Evolutionary conservation across 2,329 filamentous ascomycete species (phyloP).

Genomic region (Botrytis fragariae): DNA sequence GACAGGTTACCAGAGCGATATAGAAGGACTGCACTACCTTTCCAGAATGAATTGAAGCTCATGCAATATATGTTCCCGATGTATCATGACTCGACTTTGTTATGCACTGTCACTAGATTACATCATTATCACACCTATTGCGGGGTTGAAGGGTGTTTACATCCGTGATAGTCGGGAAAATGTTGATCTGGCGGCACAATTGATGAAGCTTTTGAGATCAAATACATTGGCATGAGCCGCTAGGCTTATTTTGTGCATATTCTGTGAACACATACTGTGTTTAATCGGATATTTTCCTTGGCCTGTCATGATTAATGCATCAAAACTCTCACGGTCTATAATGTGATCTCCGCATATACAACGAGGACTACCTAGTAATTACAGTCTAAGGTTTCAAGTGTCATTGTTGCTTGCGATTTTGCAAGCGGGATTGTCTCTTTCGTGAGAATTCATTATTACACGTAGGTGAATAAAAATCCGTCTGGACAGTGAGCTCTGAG

Average conservation of each 20-base stretch:
- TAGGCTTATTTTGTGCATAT: not conserved
- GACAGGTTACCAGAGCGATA: slow-evolving; percentile 5
- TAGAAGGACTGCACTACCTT: not conserved
- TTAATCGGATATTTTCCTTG: not conserved
- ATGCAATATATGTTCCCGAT: not conserved
- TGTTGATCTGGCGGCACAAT: not conserved
- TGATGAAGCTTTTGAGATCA: not conserved
- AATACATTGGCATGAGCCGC: not conserved
- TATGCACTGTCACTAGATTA: not conserved
- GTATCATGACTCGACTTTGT: not conserved
- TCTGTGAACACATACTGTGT: not conserved
- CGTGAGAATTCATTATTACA: not conserved
- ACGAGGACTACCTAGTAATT: not conserved
- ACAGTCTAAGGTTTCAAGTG: not conserved
- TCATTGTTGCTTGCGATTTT: not conserved
- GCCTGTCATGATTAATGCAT: not conserved
- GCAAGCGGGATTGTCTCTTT: not conserved
- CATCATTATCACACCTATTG: not conserved
- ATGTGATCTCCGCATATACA: not conserved
- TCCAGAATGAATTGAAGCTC: slow-evolving; percentile 3
- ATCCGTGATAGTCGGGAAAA: not conserved
- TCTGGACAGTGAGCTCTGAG: not conserved
- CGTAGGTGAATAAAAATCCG: not conserved
- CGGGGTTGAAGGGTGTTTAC: not conserved
- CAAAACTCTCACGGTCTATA: not conserved